Base-by-base conservation (phyloP, 306 rosid genomes). In the Rosa multiflora region DNA sequence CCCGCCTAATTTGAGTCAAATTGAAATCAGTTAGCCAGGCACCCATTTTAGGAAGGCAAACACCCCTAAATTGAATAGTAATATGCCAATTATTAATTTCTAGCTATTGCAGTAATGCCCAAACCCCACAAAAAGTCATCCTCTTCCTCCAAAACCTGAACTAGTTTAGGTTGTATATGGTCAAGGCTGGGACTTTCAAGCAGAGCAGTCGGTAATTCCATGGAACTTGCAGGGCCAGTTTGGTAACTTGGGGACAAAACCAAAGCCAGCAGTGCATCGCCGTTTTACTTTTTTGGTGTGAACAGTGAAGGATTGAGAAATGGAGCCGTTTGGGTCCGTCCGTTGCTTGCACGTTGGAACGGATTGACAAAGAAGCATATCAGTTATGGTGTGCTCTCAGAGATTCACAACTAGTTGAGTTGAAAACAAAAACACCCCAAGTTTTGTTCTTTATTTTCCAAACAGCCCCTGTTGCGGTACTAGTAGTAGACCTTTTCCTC, bases 321-420 rank as follows among this genome's bases (percentile, higher is more conserved):
- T 76, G 82, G 85, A 56, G 76, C 90, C 94, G 91, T 88, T 90
- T 32, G 0, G 85, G 67, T 69, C 90, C 93, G 90, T 88, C 29
- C 29, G 29, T 26, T 26, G 29, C 29, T 26, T 87, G 85, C 82
- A 48, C 81, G 23, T 18, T 23, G 53, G n/a, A 23, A 44, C 10
- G 1, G 52, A 40, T 58, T 13, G 14, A 58, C 4, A n/a, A 9
- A 2, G 26, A n/a, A 32, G 64, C 11, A 55, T 58, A 55, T 58
- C 78, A 21, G 55, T 67, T 4, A 78, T 63, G 70, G 81, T 64
- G 76, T 10, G 52, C 44, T 29, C 32, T 76, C 70, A 71, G 5
- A 74, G 89, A 89, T 74, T 82, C 81, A 67, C 76, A 80, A 26
- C 76, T 17, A 59, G 51, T n/a, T 39, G 10, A 64, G 32, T 76